Evolutionary conservation across 2,329 filamentous ascomycete genomes (phyloP).

Genomic region (Hymenoscyphus fructigenus): DNA sequence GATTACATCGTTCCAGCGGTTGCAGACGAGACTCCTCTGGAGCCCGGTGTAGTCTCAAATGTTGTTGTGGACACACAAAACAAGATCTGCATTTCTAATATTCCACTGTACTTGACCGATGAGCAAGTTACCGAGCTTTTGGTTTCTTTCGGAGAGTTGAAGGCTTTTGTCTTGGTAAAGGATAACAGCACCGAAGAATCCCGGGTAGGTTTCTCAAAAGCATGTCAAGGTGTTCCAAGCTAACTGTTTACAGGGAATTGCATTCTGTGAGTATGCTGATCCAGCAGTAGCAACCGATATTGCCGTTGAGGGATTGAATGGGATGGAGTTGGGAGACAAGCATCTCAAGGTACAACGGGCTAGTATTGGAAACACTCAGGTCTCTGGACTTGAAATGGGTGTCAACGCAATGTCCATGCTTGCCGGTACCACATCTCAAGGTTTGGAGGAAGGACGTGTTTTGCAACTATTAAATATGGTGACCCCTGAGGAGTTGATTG

Average conservation of each 20-base stretch:
- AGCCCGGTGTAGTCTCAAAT: constrained; percentile 74
- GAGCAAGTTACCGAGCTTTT: constrained; percentile 90
- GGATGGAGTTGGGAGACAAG: constrained; percentile 88
- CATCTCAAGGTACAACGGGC: constrained; percentile 84
- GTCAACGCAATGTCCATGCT: constrained; percentile 98
- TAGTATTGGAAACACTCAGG: constrained; percentile 92
- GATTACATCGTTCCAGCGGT: constrained; percentile 93
- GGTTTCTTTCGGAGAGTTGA: constrained; percentile 87
- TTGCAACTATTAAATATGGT: constrained; percentile 98
- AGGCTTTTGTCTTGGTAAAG: constrained; percentile 87
- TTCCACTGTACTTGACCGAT: constrained; percentile 83
- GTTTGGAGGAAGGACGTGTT: constrained; percentile 78
- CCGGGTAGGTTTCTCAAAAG: constrained; percentile 57
- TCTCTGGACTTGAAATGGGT: constrained; percentile 86
- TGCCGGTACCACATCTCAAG: constrained; percentile 79
- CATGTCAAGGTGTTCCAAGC: background rate
- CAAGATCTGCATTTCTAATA: constrained; percentile 91
- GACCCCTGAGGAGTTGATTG: constrained; percentile 89
- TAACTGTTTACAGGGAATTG: constrained; percentile 67
- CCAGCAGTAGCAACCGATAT: constrained; percentile 69
- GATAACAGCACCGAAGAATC: constrained; percentile 84
- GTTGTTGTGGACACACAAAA: constrained; percentile 88
- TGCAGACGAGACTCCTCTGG: constrained; percentile 69
- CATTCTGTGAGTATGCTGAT: constrained; percentile 93
- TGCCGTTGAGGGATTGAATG: constrained; percentile 86